Evolutionary conservation across 148 eudicot genomes (phyloP).

Genomic region (Vaccinium vitisidaea): DNA sequence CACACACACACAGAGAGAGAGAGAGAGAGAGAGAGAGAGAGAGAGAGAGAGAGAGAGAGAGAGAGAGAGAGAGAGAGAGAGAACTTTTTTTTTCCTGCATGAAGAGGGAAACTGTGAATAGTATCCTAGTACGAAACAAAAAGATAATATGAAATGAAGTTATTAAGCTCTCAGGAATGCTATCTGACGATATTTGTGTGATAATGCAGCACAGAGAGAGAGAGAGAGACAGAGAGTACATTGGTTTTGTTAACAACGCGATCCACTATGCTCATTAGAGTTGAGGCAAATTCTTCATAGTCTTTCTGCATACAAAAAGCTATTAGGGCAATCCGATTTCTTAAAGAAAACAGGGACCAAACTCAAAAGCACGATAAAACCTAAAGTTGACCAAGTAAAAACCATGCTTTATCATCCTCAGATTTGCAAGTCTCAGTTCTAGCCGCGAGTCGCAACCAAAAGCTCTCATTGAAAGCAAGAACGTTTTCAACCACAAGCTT

Average conservation of each 20-base stretch:
- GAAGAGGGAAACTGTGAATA: conserved; percentile 11
- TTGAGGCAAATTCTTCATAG: conserved; percentile 87
- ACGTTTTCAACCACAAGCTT: conserved; percentile 87
- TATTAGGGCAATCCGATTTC: neutral
- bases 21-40: too few species aligned
- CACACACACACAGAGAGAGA: too few species aligned
- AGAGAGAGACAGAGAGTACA: conserved; percentile 34
- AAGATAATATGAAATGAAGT: neutral
- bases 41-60: too few species aligned
- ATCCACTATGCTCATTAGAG: conserved; percentile 86
- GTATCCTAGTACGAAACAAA: conserved; percentile 10
- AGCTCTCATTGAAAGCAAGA: conserved; percentile 92
- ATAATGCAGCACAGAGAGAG: too few species aligned
- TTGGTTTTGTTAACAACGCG: conserved; percentile 78
- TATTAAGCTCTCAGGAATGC: conserved; percentile 9
- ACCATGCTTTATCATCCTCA: conserved; percentile 89
- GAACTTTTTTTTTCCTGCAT: conserved; percentile 83
- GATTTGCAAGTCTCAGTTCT: conserved; percentile 95
- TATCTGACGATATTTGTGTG: neutral
- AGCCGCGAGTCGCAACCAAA: conserved; percentile 97
- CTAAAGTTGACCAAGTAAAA: conserved; percentile 26
- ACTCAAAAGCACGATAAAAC: neutral
- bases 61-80: too few species aligned
- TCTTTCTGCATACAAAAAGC: conserved; percentile 65
- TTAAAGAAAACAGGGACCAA: neutral